Conservation (phyloP, 352 stramenopile genomes). For the Globisporangium lucens region DNA sequence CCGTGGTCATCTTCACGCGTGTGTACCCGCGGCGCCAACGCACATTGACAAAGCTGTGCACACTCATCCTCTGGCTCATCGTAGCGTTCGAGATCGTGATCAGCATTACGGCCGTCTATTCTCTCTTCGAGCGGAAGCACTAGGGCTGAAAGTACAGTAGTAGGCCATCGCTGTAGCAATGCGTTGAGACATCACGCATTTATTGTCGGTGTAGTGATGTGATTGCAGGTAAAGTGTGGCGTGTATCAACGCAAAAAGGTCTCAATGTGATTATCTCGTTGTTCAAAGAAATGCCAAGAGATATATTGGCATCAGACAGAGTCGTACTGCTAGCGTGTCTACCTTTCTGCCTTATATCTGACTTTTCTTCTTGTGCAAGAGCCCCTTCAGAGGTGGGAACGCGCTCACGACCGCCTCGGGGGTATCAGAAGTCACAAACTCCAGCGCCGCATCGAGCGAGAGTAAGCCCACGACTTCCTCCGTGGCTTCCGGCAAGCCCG, state of each 20-base stretch:
- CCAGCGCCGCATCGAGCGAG: conserved; percentile 37
- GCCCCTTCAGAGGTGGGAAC: conserved; percentile 24
- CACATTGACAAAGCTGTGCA: conserved; percentile 31
- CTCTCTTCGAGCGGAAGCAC: not conserved
- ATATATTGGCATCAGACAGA: not conserved
- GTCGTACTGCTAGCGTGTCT: not conserved
- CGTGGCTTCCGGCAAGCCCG: conserved; percentile 32
- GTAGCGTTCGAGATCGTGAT: conserved; percentile 36
- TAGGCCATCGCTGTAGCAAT: not conserved
- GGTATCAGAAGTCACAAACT: conserved; percentile 35
- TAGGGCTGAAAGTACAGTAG: not conserved
- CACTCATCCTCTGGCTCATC: conserved; percentile 33
- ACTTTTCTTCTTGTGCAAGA: conserved; percentile 30
- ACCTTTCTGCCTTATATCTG: conserved; percentile 6
- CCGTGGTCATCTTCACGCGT: conserved; percentile 52
- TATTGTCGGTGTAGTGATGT: not conserved
- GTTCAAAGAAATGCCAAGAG: not conserved
- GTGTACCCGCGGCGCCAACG: conserved; percentile 53
- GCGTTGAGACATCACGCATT: not conserved
- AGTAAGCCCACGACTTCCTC: conserved; percentile 39
- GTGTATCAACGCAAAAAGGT: not conserved
- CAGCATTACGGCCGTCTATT: conserved; percentile 27
- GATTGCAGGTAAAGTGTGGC: not conserved
- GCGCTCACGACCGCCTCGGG: conserved; percentile 28
- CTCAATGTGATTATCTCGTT: not conserved